These are phyloP conservation scores for Torulaspora pretoriensis DNA, from an alignment of 1,139 yeast species.

Conservation along the genomic window DNA sequence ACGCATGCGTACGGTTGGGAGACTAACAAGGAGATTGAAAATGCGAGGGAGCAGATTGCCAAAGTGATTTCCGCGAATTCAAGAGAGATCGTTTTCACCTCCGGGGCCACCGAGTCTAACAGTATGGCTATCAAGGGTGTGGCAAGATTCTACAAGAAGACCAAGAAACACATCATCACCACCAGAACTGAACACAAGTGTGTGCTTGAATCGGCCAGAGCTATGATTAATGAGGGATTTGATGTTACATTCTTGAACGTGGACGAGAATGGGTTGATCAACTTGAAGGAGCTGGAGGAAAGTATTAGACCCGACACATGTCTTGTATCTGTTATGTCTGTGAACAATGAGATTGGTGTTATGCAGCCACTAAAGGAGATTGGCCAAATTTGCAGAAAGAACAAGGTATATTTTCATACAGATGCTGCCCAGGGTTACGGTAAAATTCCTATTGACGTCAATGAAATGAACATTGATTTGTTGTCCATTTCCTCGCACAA, in stretches of 20 bases:
- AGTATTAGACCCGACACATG: slow-evolving; percentile 90
- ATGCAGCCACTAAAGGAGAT: slow-evolving; percentile 94
- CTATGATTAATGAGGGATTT: slow-evolving; percentile 93
- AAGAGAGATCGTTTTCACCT: slow-evolving; percentile 91
- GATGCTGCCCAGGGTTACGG: slow-evolving; percentile 99
- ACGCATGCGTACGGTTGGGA: slow-evolving; percentile 99
- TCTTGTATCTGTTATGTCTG: slow-evolving; percentile 94
- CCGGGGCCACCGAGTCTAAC: slow-evolving; percentile 97
- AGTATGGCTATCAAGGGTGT: slow-evolving; percentile 95
- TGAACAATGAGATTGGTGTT: slow-evolving; percentile 96
- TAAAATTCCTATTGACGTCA: slow-evolving; percentile 87
- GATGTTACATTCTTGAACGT: slow-evolving; percentile 94
- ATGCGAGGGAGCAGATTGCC: slow-evolving; percentile 79
- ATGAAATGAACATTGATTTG: slow-evolving; percentile 86
- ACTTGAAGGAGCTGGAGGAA: slow-evolving; percentile 68
- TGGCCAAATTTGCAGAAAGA: slow-evolving; percentile 77
- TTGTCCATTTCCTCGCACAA: slow-evolving; percentile 94
- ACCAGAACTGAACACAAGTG: slow-evolving; percentile 98
- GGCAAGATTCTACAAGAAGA: slow-evolving; percentile 83
- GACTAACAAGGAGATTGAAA: slow-evolving; percentile 86
- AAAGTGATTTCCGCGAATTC: slow-evolving; percentile 86
- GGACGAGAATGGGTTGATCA: slow-evolving; percentile 70
- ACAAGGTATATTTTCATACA: slow-evolving; percentile 95
- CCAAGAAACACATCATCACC: slow-evolving; percentile 90
- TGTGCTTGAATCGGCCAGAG: slow-evolving; percentile 92